Percentiles rank a stretch among this genome's conserved stretches.
These are phyloP conservation scores for Sphagnum tenellum DNA, from an alignment of 225 moss, liverwort and hornwort genomes.

Conservation along the genomic window DNA sequence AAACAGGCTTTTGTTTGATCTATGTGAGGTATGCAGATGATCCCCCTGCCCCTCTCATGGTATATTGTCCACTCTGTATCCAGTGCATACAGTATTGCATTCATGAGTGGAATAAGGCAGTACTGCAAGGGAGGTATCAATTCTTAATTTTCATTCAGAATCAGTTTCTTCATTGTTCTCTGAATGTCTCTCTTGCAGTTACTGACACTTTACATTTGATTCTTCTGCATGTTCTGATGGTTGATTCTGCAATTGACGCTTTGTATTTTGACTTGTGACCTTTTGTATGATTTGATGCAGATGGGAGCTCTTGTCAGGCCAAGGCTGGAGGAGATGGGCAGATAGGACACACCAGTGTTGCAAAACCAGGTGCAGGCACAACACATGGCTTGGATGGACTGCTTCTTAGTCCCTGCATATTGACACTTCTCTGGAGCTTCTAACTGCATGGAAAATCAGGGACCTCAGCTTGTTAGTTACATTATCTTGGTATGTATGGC, in stretches of 20 bases:
- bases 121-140: too few relatives aligned
- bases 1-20: constrained; percentile 65
- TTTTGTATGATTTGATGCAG: constrained; percentile 18
- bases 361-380: constrained; percentile 94
- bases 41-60: too few relatives aligned
- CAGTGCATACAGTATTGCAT: too few relatives aligned
- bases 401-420: constrained; percentile 51
- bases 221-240: too few relatives aligned
- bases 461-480: constrained; percentile 79
- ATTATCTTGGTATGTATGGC: constrained; percentile 55
- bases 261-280: too few relatives aligned
- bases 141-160: too few relatives aligned
- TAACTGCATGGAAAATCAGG: constrained; percentile 71
- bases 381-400: constrained; percentile 85
- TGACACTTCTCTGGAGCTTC: constrained; percentile 45
- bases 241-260: too few relatives aligned
- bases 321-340: constrained; percentile 76
- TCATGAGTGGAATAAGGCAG: too few relatives aligned
- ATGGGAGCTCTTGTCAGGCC: constrained; percentile 84
- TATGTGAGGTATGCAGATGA: constrained; percentile 62
- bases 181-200: too few relatives aligned
- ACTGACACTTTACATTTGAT: too few relatives aligned
- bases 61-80: too few relatives aligned
- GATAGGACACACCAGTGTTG: constrained; percentile 61
- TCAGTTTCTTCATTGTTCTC: too few relatives aligned